A percentile compares a stretch with the other conserved stretches of the same genome.
Evolutionary conservation across 805 yeast species (phyloP).

Genomic region (Candida dendrica): DNA sequence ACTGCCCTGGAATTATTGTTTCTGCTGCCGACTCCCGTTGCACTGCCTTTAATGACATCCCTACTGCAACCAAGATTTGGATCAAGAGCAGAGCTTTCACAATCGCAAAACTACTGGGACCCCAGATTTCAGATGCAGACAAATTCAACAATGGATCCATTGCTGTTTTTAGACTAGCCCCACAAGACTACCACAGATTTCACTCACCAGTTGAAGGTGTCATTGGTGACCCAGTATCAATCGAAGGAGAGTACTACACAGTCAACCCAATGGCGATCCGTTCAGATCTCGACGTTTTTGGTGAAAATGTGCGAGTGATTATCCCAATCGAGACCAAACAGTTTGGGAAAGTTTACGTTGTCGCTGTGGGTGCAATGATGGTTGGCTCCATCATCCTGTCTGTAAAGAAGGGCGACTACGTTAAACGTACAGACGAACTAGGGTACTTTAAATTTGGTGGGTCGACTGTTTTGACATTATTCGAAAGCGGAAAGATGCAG

Average conservation of each 20-base stretch:
- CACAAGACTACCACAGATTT: conserved; percentile 94
- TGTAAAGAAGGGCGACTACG: conserved; percentile 47
- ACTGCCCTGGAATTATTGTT: conserved; percentile 41
- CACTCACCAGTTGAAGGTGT: conserved; percentile 81
- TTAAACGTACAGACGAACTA: conserved; percentile 71
- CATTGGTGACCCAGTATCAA: conserved; percentile 55
- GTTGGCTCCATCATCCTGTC: conserved; percentile 85
- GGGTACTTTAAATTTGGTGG: conserved; percentile 98
- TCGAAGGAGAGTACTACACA: conserved; percentile 89
- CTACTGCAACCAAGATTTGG: conserved; percentile 72
- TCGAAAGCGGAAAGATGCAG: conserved; percentile 40
- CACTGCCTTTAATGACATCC: conserved; percentile 55
- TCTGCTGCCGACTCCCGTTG: conserved; percentile 90
- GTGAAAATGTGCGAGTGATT: conserved; percentile 79
- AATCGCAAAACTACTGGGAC: conserved; percentile 49
- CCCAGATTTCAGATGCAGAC: conserved; percentile 22
- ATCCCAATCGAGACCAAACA: conserved; percentile 67
- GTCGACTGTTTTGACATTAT: conserved; percentile 68
- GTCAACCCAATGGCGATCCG: conserved; percentile 97
- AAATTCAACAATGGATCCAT: conserved; percentile 42
- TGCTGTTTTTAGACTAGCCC: conserved; percentile 84
- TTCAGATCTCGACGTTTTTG: conserved; percentile 82
- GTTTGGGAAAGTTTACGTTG: conserved; percentile 74
- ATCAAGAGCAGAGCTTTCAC: conserved; percentile 80
- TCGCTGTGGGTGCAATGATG: conserved; percentile 98